These are phyloP conservation scores for Penicillium samsonianum DNA, from an alignment of 495 filamentous ascomycete genomes.

Conservation along the genomic window DNA sequence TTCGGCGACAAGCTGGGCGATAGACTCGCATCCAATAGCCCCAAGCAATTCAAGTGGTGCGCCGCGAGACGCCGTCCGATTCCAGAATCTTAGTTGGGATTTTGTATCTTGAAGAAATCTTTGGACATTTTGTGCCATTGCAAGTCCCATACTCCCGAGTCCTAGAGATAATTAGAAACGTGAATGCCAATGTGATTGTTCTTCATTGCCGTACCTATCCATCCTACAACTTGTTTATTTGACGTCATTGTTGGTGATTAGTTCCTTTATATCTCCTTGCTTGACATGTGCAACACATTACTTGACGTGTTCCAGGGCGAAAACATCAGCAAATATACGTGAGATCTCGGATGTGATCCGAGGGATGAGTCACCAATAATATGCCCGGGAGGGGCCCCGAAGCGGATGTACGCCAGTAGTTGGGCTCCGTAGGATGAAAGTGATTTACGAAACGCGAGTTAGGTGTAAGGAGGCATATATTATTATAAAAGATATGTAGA, in stretches of 20 bases:
- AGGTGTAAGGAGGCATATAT: neutral
- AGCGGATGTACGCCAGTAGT: too few species aligned
- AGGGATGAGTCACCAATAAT: slow-evolving; percentile 6
- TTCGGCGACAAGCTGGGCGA: slow-evolving; percentile 1
- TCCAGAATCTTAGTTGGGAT: slow-evolving; percentile 11
- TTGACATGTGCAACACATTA: neutral
- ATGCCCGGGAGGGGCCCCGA: neutral
- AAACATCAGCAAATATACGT: neutral
- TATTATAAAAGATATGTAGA: too few species aligned
- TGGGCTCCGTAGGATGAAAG: neutral
- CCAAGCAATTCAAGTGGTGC: slow-evolving; percentile 5
- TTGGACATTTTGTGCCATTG: slow-evolving; percentile 18
- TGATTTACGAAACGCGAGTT: neutral
- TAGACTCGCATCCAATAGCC: slow-evolving; percentile 10
- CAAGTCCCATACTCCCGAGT: slow-evolving; percentile 17
- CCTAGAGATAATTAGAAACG: neutral
- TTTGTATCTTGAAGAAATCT: neutral
- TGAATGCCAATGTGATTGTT: neutral
- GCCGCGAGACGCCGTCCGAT: slow-evolving; percentile 12
- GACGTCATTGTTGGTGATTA: neutral
- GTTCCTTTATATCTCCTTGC: neutral
- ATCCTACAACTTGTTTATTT: neutral
- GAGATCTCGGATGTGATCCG: slow-evolving; percentile 4
- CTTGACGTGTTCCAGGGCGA: neutral
- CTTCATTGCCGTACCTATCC: slow-evolving; percentile 7